Conservation (phyloP, 805 yeast genomes). For the Hemisphaericaspora nanyangensis region DNA sequence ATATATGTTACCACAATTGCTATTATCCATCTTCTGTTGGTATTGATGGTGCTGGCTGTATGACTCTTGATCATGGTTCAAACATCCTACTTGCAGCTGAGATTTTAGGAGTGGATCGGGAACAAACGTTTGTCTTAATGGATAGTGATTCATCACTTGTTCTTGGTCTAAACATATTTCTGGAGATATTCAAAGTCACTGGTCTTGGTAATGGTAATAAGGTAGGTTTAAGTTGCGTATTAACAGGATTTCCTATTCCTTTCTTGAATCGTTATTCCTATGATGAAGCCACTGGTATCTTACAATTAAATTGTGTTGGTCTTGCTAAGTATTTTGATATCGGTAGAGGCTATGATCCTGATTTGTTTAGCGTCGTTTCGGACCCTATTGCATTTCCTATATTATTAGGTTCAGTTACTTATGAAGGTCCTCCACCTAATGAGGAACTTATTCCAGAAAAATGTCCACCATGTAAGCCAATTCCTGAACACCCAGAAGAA, state of each 20-base stretch:
- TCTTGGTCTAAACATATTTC: slow-evolving; percentile 11
- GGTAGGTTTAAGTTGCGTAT: slow-evolving; percentile 12
- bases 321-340: slow-evolving; percentile 13
- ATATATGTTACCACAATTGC: slow-evolving; percentile 22
- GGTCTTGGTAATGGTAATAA: slow-evolving; percentile 25
- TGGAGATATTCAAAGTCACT: slow-evolving; percentile 17
- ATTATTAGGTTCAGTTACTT: slow-evolving; percentile 16
- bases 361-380: slow-evolving; percentile 11
- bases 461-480: slow-evolving; percentile 16
- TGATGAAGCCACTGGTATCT: slow-evolving; percentile 16
- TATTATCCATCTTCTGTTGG: slow-evolving; percentile 17
- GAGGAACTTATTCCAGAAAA: slow-evolving; percentile 16
- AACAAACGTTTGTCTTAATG: slow-evolving; percentile 17
- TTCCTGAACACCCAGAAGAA: slow-evolving; percentile 15
- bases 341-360: slow-evolving; percentile 21
- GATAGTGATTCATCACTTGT: slow-evolving; percentile 14
- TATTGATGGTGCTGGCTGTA: slow-evolving; percentile 24
- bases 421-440: slow-evolving; percentile 16
- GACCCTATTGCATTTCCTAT: slow-evolving; percentile 16
- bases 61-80: slow-evolving; percentile 15
- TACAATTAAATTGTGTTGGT: slow-evolving; percentile 11
- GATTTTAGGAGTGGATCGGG: slow-evolving; percentile 10
- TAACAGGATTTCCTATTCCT: slow-evolving; percentile 2
- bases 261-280: slow-evolving; percentile 6
- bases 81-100: slow-evolving; percentile 10